A percentile compares a stretch with the other conserved stretches of the same genome.
Evolutionary conservation across 2,329 filamentous ascomycete species (phyloP).

Genomic region (Pseudopithomyces chartarum): DNA sequence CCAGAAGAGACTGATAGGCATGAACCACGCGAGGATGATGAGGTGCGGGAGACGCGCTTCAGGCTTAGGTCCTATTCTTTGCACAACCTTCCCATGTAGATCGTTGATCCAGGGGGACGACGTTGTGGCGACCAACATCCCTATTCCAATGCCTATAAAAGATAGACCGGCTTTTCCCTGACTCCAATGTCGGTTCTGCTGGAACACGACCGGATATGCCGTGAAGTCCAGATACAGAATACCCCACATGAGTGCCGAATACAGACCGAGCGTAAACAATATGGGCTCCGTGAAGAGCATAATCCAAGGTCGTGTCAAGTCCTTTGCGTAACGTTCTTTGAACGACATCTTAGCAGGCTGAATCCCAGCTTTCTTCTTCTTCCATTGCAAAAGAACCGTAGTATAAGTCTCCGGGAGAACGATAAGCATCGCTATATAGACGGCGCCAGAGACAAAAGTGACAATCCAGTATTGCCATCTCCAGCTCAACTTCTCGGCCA

Average conservation of each 20-base stretch:
- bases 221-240: slow-evolving; percentile 60
- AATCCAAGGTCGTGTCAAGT: slow-evolving; percentile 65
- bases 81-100: slow-evolving; percentile 7
- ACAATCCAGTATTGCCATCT: slow-evolving; percentile 12
- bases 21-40: slow-evolving; percentile 54
- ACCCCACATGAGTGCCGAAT: slow-evolving; percentile 69
- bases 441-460: slow-evolving; percentile 5
- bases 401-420: slow-evolving; percentile 61
- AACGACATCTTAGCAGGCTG: slow-evolving; percentile 63
- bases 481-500: slow-evolving; percentile 7
- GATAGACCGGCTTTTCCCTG: slow-evolving; percentile 7
- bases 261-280: slow-evolving; percentile 68
- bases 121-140: slow-evolving; percentile 9
- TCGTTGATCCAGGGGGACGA: slow-evolving; percentile 10
- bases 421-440: slow-evolving; percentile 22
- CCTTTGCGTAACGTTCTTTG: slow-evolving; percentile 64
- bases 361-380: slow-evolving; percentile 47
- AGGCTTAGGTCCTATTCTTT: slow-evolving; percentile 50
- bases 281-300: slow-evolving; percentile 70
- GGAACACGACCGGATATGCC: slow-evolving; percentile 11
- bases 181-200: slow-evolving; percentile 1
- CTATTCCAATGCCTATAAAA: slow-evolving; percentile 12
- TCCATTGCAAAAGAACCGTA: slow-evolving; percentile 48
- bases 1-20: slow-evolving; percentile 67
- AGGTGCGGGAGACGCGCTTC: slow-evolving; percentile 77